phyloP scores from a whole-genome alignment of 805 yeast genomes.

The Cephaloascus albidus region DNA sequence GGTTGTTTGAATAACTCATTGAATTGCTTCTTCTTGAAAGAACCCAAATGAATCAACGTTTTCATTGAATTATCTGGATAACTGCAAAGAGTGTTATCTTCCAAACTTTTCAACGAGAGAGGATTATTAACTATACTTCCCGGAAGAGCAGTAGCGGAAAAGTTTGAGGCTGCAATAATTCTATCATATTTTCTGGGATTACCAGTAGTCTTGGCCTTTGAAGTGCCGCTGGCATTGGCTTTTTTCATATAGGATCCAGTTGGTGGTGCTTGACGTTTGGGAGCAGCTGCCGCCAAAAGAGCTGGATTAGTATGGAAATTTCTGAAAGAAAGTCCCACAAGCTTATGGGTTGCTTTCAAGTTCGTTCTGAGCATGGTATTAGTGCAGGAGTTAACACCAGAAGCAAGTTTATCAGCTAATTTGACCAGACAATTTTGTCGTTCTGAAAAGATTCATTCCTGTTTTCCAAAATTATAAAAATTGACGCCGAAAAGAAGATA shows the following conservation, averaged over 20 bases:
- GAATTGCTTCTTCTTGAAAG: conserved; percentile 60
- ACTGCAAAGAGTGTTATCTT: conserved; percentile 2
- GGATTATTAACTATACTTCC: background rate
- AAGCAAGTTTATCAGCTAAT: too few species aligned
- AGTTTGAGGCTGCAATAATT: background rate
- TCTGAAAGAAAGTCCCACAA: background rate
- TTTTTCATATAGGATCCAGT: background rate
- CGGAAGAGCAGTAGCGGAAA: background rate
- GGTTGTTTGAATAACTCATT: conserved; percentile 59
- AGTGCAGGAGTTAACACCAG: too few species aligned
- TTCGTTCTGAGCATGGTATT: background rate
- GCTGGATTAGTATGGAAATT: background rate
- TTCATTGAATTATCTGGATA: conserved; percentile 33
- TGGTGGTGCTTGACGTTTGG: background rate
- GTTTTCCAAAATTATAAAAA: too few species aligned
- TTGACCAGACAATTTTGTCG: too few species aligned
- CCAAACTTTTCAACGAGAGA: background rate
- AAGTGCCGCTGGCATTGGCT: background rate
- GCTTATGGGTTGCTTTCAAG: background rate
- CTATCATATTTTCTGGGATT: background rate
- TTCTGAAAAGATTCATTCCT: too few species aligned
- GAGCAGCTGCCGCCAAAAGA: background rate
- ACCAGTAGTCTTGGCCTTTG: too few species aligned
- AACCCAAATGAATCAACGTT: conserved; percentile 43
- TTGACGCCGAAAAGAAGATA: too few species aligned